A percentile compares a stretch with the other conserved stretches of the same genome.
Evolutionary conservation across 768 basidiomycete species (phyloP).

Genomic region (Sarcomyxa edulis): DNA sequence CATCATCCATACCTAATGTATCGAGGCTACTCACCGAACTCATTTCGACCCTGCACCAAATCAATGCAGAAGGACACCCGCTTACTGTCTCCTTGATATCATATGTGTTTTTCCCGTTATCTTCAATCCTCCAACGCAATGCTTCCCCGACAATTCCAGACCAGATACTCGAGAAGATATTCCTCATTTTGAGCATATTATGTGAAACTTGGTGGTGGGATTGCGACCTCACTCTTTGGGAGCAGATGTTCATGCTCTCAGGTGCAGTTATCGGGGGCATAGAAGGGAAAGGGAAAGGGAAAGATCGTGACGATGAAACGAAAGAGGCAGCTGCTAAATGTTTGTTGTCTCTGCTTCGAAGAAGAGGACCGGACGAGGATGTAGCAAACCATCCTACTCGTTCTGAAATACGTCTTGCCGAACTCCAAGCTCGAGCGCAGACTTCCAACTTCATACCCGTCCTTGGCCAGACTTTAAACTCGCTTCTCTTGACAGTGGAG

Average conservation of each 20-base stretch:
- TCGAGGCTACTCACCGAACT: conserved; percentile 53
- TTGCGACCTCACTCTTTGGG: conserved; percentile 70
- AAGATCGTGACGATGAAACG: conserved; percentile 75
- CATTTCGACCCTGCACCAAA: conserved; percentile 36
- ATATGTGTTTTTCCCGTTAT: conserved; percentile 86
- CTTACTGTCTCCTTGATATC: conserved; percentile 63
- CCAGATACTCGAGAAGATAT: conserved; percentile 70
- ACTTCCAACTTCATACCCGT: conserved; percentile 61
- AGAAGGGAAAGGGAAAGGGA: conserved; percentile 63
- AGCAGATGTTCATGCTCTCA: conserved; percentile 78
- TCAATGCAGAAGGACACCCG: conserved; percentile 27
- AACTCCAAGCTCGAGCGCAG: conserved; percentile 39
- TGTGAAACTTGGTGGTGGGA: conserved; percentile 83
- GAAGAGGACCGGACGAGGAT: conserved; percentile 38
- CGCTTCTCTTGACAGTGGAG: conserved; percentile 54
- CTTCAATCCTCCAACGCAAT: conserved; percentile 78
- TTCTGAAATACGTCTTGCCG: conserved; percentile 23
- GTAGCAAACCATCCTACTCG: conserved; percentile 13
- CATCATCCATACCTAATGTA: conserved; percentile 41
- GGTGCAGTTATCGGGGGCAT: conserved; percentile 60
- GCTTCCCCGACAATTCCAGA: conserved; percentile 65
- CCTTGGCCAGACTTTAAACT: conserved; percentile 77
- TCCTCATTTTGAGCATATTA: conserved; percentile 53
- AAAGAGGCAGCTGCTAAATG: conserved; percentile 70
- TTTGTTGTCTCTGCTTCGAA: conserved; percentile 56